Percentiles rank a stretch among this genome's conserved stretches.
These are phyloP conservation scores for Ophiognomonia clavigignenti-juglandacearum DNA, from an alignment of 2,329 filamentous ascomycete species.

Conservation along the genomic window DNA sequence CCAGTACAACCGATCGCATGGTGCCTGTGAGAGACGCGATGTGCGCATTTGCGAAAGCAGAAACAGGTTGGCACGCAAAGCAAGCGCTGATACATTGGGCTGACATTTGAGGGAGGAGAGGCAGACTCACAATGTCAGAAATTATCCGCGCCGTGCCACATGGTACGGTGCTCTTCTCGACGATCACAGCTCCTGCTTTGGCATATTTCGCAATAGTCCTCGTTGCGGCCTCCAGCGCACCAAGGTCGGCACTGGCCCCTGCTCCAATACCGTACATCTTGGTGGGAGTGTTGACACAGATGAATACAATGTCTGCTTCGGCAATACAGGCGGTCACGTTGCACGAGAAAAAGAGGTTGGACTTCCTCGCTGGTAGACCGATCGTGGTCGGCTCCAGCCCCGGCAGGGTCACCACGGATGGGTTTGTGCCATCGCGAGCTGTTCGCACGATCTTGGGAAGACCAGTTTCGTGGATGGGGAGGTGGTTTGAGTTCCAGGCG, in stretches of 20 bases:
- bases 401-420: constrained; percentile 20
- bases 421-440: constrained; percentile 34
- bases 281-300: constrained; percentile 62
- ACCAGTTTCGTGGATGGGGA: constrained; percentile 57
- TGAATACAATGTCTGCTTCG: constrained; percentile 54
- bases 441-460: constrained; percentile 47
- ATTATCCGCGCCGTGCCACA: constrained; percentile 55
- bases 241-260: constrained; percentile 52
- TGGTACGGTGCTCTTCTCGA: constrained; percentile 62
- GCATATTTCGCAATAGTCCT: constrained; percentile 50
- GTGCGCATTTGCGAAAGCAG: background rate
- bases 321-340: constrained; percentile 44
- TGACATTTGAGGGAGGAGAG: no score
- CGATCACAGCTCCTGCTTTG: constrained; percentile 49
- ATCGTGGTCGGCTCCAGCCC: constrained; percentile 14
- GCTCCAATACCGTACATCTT: constrained; percentile 52
- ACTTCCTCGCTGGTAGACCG: constrained; percentile 29
- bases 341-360: constrained; percentile 56
- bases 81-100: background rate
- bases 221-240: constrained; percentile 50
- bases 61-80: background rate
- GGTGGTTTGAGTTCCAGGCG: constrained; percentile 51
- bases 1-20: background rate
- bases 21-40: background rate
- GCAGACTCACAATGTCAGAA: constrained; percentile 42